Percentiles rank a stretch among this genome's conserved stretches.
These are phyloP conservation scores for Psilocybe tampanensis DNA, from an alignment of 768 basidiomycete species.

Conservation along the genomic window DNA sequence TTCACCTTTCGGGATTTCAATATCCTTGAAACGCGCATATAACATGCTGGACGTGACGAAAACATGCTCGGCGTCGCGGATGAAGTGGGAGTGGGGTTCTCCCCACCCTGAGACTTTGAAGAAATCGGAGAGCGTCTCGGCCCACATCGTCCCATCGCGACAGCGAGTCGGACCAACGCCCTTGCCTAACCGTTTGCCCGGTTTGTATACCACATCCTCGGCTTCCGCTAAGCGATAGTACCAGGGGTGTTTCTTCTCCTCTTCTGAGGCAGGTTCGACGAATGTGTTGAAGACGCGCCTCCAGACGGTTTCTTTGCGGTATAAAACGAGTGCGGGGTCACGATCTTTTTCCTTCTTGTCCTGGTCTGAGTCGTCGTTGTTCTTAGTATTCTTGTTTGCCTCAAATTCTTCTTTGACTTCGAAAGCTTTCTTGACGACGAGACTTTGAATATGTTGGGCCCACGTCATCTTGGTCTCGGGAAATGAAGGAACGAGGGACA, in stretches of 20 bases:
- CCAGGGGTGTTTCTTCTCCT: background rate
- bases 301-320: background rate
- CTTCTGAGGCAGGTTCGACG: background rate
- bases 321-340: background rate
- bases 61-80: background rate
- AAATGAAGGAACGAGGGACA: too few relatives aligned
- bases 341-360: background rate
- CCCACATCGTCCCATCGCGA: background rate
- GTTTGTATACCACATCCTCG: background rate
- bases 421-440: background rate
- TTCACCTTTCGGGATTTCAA: background rate
- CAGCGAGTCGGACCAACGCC: background rate
- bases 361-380: too few relatives aligned
- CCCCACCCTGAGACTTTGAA: background rate
- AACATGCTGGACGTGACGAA: conserved; percentile 3
- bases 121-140: conserved; percentile 9
- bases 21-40: background rate
- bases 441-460: background rate
- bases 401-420: too few relatives aligned
- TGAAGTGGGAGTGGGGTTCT: background rate
- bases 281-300: conserved; percentile 1
- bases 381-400: too few relatives aligned
- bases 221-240: background rate
- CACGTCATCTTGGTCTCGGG: background rate
- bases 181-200: background rate